Evolutionary conservation across 768 basidiomycete genomes (phyloP).

Genomic region (Mycena amicta): DNA sequence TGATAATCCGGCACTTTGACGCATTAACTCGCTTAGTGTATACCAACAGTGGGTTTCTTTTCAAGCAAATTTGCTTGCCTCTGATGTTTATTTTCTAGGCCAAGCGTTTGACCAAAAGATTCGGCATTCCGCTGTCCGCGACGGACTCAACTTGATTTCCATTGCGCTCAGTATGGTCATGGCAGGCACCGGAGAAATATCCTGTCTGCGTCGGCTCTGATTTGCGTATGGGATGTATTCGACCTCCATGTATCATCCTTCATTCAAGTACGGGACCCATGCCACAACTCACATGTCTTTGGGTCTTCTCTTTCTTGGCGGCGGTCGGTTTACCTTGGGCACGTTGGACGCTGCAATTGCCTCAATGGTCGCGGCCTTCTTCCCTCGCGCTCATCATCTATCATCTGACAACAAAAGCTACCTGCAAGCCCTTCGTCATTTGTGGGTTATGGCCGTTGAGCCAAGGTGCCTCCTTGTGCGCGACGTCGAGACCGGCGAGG

Average conservation of each 20-base stretch:
- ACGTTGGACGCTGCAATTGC: slow-evolving; percentile 92
- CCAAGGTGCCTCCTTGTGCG: slow-evolving; percentile 90
- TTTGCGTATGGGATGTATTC: slow-evolving; percentile 88
- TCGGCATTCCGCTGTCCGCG: slow-evolving; percentile 82
- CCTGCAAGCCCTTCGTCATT: slow-evolving; percentile 88
- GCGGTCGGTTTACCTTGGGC: slow-evolving; percentile 89
- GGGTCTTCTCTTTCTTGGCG: slow-evolving; percentile 91
- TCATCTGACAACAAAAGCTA: slow-evolving; percentile 89
- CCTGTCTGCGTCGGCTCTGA: slow-evolving; percentile 82
- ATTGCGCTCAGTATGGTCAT: slow-evolving; percentile 90
- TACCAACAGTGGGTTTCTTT: slow-evolving; percentile 62
- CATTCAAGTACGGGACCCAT: slow-evolving; percentile 85
- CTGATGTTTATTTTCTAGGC: too few relatives aligned
- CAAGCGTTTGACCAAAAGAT: slow-evolving; percentile 86
- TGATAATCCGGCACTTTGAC: slow-evolving; percentile 83
- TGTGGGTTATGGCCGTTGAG: slow-evolving; percentile 96
- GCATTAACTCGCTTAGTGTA: slow-evolving; percentile 72
- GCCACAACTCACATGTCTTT: slow-evolving; percentile 88
- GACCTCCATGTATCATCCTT: slow-evolving; percentile 58
- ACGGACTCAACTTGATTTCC: slow-evolving; percentile 86
- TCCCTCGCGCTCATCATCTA: slow-evolving; percentile 79
- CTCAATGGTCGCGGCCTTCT: slow-evolving; percentile 87
- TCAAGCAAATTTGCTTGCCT: too few relatives aligned
- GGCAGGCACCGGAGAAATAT: slow-evolving; percentile 96
- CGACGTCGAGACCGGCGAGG: slow-evolving; percentile 89